phyloP scores from a whole-genome alignment of 2,329 filamentous ascomycete genomes.

The Phyllosticta citrichinensis region DNA sequence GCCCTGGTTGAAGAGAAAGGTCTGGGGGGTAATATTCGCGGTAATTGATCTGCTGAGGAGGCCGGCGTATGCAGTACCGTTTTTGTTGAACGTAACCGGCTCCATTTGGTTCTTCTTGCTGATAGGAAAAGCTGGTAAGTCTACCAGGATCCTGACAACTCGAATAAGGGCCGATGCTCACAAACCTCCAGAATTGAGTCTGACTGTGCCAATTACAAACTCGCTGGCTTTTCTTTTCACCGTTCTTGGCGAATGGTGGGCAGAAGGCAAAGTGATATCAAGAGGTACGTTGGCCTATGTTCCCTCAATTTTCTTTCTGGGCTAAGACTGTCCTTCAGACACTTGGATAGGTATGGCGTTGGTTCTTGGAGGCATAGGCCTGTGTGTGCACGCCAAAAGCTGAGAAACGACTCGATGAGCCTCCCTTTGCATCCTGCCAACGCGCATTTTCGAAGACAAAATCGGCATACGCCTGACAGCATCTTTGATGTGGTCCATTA shows the following conservation, averaged over 20 bases:
- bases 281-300: conserved; percentile 48
- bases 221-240: conserved; percentile 94
- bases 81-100: conserved; percentile 81
- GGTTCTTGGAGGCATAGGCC: conserved; percentile 67
- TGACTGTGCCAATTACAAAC: conserved; percentile 92
- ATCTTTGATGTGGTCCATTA: background rate
- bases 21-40: conserved; percentile 59
- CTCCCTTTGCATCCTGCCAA: background rate
- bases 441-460: background rate
- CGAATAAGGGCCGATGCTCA: background rate
- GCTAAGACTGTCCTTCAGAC: conserved; percentile 39
- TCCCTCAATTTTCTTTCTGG: background rate
- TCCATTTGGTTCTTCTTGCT: conserved; percentile 95
- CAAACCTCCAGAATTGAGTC: conserved; percentile 58
- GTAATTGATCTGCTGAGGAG: conserved; percentile 70
- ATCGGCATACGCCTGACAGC: background rate
- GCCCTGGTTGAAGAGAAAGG: conserved; percentile 49
- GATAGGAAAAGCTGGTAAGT: conserved; percentile 81
- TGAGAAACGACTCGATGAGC: background rate
- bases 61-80: conserved; percentile 72
- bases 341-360: conserved; percentile 75
- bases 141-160: too few relatives aligned
- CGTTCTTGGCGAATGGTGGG: conserved; percentile 88
- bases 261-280: conserved; percentile 82
- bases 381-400: conserved; percentile 61